Evolutionary conservation across 176 grass and related monocot genomes (phyloP).

Genomic region (Lolium multiflorum): DNA sequence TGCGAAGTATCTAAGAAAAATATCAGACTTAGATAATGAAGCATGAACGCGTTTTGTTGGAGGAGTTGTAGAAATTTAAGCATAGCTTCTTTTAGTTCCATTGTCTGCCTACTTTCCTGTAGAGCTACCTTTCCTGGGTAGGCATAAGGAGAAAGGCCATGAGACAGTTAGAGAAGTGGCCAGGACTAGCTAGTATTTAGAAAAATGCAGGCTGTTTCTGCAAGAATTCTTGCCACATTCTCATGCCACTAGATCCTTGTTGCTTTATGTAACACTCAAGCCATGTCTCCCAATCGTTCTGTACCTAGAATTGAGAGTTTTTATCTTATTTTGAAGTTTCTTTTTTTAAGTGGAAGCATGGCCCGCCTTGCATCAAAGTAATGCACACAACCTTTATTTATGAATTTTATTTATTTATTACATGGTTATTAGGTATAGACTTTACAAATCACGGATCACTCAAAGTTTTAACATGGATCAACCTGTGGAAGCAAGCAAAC

Average conservation of each 20-base stretch:
- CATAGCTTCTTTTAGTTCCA: neutral
- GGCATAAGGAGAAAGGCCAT: slow-evolving; percentile 20
- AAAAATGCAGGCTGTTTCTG: slow-evolving; percentile 43
- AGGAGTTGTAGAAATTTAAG: neutral
- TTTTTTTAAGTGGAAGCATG: too few relatives aligned
- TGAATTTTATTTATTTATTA: too few relatives aligned
- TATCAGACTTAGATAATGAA: neutral
- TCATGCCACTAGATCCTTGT: slow-evolving; percentile 29
- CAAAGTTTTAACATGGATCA: too few relatives aligned
- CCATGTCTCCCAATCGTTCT: neutral
- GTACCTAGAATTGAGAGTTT: neutral
- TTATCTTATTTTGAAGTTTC: too few relatives aligned
- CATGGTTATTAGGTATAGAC: too few relatives aligned
- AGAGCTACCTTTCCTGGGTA: slow-evolving; percentile 22
- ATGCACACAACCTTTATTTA: too few relatives aligned
- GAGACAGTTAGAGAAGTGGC: slow-evolving; percentile 30
- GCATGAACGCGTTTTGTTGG: neutral
- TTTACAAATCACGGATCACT: too few relatives aligned
- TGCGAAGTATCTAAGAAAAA: neutral
- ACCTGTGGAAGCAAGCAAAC: too few relatives aligned
- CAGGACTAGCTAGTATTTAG: slow-evolving; percentile 35
- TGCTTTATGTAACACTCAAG: neutral
- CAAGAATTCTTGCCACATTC: slow-evolving; percentile 26
- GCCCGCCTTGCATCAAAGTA: too few relatives aligned
- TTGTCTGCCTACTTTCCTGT: slow-evolving; percentile 21